Conservation (phyloP, 2,329 filamentous ascomycete genomes). For the Paecilomyces fulvus region DNA sequence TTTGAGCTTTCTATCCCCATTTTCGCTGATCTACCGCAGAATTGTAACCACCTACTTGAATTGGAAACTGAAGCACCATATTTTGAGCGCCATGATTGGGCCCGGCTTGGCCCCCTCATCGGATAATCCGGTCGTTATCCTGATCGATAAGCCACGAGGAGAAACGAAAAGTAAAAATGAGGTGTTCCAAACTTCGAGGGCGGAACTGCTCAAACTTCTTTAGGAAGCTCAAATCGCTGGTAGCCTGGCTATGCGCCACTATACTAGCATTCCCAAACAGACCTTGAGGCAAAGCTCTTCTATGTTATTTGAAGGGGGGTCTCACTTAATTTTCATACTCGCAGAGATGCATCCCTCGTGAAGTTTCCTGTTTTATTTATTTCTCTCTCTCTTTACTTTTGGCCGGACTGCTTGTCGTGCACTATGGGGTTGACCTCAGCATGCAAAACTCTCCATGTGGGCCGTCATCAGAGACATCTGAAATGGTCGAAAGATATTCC, state of each 20-base stretch:
- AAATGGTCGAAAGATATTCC: slow-evolving; percentile 42
- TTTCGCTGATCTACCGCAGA: too few species aligned
- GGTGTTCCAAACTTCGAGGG: neutral
- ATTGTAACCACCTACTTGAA: neutral
- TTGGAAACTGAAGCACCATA: neutral
- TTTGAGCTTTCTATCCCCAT: neutral
- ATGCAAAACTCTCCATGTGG: slow-evolving; percentile 24
- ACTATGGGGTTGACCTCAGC: slow-evolving; percentile 11
- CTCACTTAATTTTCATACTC: neutral
- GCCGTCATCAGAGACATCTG: slow-evolving; percentile 32
- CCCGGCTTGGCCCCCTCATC: neutral
- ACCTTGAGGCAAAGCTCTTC: neutral
- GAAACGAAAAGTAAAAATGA: neutral
- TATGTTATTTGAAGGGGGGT: neutral
- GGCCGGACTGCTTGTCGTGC: neutral
- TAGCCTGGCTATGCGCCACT: neutral
- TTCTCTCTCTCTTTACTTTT: neutral
- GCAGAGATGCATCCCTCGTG: neutral
- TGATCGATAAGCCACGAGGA: neutral
- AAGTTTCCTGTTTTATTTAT: neutral
- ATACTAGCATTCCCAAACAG: neutral
- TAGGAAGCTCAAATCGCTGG: neutral
- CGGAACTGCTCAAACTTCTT: neutral
- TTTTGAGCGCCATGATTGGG: neutral
- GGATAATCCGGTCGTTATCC: neutral